Percentiles rank a stretch among this genome's conserved stretches.
These are phyloP conservation scores for Elsinoe australis DNA, from an alignment of 2,329 filamentous ascomycete species.

Conservation along the genomic window DNA sequence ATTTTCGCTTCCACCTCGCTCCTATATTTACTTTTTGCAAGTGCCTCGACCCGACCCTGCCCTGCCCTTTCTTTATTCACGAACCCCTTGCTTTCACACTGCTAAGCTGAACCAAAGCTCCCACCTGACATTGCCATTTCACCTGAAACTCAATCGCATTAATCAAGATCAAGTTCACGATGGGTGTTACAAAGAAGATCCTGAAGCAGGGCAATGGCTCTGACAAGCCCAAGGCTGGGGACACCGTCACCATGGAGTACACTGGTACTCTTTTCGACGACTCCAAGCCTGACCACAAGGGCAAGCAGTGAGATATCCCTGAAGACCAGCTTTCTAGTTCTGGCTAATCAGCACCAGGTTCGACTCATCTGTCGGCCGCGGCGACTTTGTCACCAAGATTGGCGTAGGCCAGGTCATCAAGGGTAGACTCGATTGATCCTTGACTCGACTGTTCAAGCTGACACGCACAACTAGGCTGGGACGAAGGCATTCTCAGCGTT, in stretches of 20 bases:
- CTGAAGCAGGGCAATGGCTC: slow-evolving; percentile 54
- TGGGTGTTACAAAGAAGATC: slow-evolving; percentile 60
- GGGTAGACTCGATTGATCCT: slow-evolving; percentile 48
- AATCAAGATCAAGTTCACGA: slow-evolving; percentile 23
- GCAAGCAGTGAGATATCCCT: slow-evolving; percentile 58
- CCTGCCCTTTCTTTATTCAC: neutral
- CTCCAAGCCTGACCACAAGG: slow-evolving; percentile 53
- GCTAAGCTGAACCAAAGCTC: slow-evolving; percentile 1
- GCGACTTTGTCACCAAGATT: slow-evolving; percentile 68
- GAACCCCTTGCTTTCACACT: neutral
- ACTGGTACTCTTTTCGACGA: slow-evolving; percentile 75
- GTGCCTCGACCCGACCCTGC: slow-evolving; percentile 10
- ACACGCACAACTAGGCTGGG: slow-evolving; percentile 37
- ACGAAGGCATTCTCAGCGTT: slow-evolving; percentile 58
- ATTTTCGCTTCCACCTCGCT: neutral
- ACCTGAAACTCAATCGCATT: slow-evolving; percentile 8
- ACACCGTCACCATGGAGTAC: slow-evolving; percentile 82
- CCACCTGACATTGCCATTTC: neutral
- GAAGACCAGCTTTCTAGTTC: neutral
- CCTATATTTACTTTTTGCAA: slow-evolving; percentile 14
- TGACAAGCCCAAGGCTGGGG: slow-evolving; percentile 54
- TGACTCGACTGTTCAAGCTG: neutral
- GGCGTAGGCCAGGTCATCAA: slow-evolving; percentile 78
- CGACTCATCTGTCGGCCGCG: slow-evolving; percentile 73
- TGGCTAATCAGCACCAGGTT: slow-evolving; percentile 52